Percentiles rank a stretch among this genome's conserved stretches.
These are phyloP conservation scores for Cladosporium sp. DNA, from an alignment of 2,329 filamentous ascomycete species.

Conservation along the genomic window DNA sequence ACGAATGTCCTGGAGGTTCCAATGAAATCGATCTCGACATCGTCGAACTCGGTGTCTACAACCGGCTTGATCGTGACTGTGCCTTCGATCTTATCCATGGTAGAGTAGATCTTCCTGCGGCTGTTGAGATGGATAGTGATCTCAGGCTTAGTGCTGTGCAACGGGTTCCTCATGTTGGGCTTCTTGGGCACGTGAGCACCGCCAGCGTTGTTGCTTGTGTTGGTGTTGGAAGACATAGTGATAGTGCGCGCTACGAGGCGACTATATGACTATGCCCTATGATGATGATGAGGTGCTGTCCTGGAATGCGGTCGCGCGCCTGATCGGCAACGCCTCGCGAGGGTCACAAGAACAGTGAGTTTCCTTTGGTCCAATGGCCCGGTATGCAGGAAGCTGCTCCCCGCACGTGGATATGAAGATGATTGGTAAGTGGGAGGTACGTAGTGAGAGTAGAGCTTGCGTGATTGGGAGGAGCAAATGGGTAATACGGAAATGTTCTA, in stretches of 20 bases:
- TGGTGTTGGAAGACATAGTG: conserved; percentile 10
- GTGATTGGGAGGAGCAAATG: neutral
- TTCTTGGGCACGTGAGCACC: conserved; percentile 6
- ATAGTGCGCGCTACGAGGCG: neutral
- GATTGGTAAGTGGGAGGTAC: conserved; percentile 6
- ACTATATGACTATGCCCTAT: neutral
- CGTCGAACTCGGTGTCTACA: conserved; percentile 58
- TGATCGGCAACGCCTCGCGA: conserved; percentile 12
- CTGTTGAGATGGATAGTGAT: conserved; percentile 46
- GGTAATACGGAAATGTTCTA: conserved; percentile 8
- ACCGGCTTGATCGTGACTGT: conserved; percentile 51
- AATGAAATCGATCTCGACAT: conserved; percentile 59
- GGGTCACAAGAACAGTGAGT: conserved; percentile 15
- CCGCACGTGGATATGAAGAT: conserved; percentile 9
- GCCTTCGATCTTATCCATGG: conserved; percentile 59
- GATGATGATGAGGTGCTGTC: conserved; percentile 9
- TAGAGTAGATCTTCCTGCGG: conserved; percentile 52
- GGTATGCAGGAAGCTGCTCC: conserved; percentile 12
- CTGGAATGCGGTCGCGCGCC: conserved; percentile 13
- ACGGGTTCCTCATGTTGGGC: conserved; percentile 21
- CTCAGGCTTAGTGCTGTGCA: conserved; percentile 36
- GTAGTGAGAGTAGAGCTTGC: neutral
- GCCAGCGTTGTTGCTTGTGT: neutral
- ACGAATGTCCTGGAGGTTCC: conserved; percentile 55
- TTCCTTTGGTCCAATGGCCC: neutral